These are phyloP conservation scores for Coniochaeta sp. DNA, from an alignment of 2,329 filamentous ascomycete genomes.

Conservation along the genomic window DNA sequence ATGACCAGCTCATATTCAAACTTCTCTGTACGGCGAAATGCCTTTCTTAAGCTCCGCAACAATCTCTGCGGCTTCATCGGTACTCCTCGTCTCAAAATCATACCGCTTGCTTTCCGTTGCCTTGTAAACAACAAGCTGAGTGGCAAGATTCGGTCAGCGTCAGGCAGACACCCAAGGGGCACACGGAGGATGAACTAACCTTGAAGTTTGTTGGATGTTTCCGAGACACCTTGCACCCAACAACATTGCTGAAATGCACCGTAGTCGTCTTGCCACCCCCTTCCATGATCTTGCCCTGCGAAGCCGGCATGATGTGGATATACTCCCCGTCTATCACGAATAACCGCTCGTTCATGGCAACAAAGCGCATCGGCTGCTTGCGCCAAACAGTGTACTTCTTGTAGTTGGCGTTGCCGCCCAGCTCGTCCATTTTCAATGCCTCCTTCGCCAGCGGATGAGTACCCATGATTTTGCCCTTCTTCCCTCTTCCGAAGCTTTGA, in stretches of 20 bases:
- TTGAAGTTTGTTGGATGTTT: constrained; percentile 78
- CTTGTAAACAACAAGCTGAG: constrained; percentile 62
- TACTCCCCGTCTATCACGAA: constrained; percentile 80
- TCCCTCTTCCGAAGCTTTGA: constrained; percentile 43
- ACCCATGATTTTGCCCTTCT: constrained; percentile 43
- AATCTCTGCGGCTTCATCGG: constrained; percentile 69
- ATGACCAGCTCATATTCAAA: constrained; percentile 15
- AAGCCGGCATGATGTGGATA: constrained; percentile 73
- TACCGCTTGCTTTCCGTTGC: constrained; percentile 73
- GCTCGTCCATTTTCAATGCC: constrained; percentile 50
- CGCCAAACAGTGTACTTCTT: constrained; percentile 75
- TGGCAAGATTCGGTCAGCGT: not conserved
- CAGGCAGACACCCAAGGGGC: not conserved
- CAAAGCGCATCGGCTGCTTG: constrained; percentile 76
- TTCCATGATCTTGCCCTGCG: constrained; percentile 57
- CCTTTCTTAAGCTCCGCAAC: constrained; percentile 72
- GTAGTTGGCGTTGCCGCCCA: constrained; percentile 50
- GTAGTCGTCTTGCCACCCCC: constrained; percentile 66
- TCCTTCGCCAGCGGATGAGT: constrained; percentile 62
- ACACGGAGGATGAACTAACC: constrained; percentile 32
- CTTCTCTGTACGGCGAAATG: constrained; percentile 56
- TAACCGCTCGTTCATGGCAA: constrained; percentile 66
- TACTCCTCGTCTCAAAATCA: constrained; percentile 72
- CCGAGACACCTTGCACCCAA: constrained; percentile 73
- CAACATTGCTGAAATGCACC: constrained; percentile 73